Evolutionary conservation across 805 yeast species (phyloP).

Genomic region (Aciculoconidium aculeatum): DNA sequence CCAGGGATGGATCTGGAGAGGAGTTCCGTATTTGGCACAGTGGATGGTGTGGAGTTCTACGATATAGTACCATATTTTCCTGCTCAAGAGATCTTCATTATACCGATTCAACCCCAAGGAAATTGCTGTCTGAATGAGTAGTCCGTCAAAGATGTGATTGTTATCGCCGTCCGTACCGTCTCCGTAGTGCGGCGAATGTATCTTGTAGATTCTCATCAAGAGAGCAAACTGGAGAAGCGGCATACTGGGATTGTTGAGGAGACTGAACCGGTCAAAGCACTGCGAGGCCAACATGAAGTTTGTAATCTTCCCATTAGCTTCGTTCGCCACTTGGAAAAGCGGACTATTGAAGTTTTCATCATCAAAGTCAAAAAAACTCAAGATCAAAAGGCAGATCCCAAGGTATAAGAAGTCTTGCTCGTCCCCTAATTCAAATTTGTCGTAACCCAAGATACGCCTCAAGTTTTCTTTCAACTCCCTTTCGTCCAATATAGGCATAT

Average conservation of each 20-base stretch:
- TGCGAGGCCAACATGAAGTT: conserved; percentile 21
- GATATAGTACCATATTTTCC: conserved; percentile 50
- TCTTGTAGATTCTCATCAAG: conserved; percentile 49
- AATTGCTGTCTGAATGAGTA: conserved; percentile 38
- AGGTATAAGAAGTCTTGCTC: too few relatives aligned
- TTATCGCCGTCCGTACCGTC: conserved; percentile 55
- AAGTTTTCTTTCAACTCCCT: conserved; percentile 11
- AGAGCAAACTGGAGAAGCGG: conserved; percentile 56
- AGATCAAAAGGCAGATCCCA: too few relatives aligned
- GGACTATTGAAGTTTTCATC: too few relatives aligned
- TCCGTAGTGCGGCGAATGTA: conserved; percentile 57
- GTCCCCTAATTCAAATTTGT: neutral
- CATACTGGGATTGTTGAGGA: conserved; percentile 41
- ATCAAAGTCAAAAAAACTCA: too few relatives aligned
- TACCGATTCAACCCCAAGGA: conserved; percentile 46
- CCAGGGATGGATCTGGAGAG: conserved; percentile 22
- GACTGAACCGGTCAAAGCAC: conserved; percentile 32
- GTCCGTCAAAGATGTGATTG: conserved; percentile 37
- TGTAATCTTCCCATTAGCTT: conserved; percentile 25
- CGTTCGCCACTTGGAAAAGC: conserved; percentile 23
- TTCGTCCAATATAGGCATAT: conserved; percentile 18
- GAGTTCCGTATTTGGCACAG: conserved; percentile 30
- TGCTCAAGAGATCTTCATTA: conserved; percentile 43
- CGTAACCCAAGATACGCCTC: conserved; percentile 15
- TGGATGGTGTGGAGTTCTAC: conserved; percentile 24